Evolutionary conservation across 345 rosid genomes (phyloP).

Genomic region (Laguncularia racemosa): DNA sequence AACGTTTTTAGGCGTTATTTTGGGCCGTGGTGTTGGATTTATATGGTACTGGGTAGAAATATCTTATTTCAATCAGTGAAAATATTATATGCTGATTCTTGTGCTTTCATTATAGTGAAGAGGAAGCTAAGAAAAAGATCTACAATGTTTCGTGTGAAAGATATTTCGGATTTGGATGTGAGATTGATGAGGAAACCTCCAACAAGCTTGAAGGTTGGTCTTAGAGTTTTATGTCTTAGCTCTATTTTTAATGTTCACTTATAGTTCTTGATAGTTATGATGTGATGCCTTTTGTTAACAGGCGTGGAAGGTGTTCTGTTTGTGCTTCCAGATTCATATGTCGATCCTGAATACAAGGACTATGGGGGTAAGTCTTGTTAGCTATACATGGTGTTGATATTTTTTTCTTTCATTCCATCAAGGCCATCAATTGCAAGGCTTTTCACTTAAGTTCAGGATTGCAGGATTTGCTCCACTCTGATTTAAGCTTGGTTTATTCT

Average conservation of each 20-base stretch:
- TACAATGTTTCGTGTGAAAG: slow-evolving; percentile 97
- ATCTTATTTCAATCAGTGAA: neutral
- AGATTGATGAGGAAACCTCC: slow-evolving; percentile 93
- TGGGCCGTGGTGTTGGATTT: no score
- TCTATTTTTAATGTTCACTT: neutral
- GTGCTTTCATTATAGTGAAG: slow-evolving; percentile 46
- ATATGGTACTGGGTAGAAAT: no score
- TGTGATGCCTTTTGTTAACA: slow-evolving; percentile 12
- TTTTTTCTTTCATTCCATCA: neutral
- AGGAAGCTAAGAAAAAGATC: slow-evolving; percentile 85
- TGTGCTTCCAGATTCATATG: slow-evolving; percentile 91
- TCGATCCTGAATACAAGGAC: slow-evolving; percentile 82
- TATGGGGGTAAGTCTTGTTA: slow-evolving; percentile 62
- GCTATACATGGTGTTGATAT: neutral
- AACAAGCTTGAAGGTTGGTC: slow-evolving; percentile 78
- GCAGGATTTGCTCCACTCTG: no score
- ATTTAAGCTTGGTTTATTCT: no score
- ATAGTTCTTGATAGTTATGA: neutral
- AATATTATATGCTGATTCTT: neutral
- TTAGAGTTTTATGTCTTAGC: neutral
- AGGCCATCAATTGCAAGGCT: neutral
- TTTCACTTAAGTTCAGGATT: neutral
- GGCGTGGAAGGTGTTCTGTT: slow-evolving; percentile 87
- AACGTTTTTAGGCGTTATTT: no score
- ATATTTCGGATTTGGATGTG: slow-evolving; percentile 91